Percentiles rank a stretch among this genome's conserved stretches.
Conservation (phyloP, 257 asterid species). For the Lantana camara region DNA sequence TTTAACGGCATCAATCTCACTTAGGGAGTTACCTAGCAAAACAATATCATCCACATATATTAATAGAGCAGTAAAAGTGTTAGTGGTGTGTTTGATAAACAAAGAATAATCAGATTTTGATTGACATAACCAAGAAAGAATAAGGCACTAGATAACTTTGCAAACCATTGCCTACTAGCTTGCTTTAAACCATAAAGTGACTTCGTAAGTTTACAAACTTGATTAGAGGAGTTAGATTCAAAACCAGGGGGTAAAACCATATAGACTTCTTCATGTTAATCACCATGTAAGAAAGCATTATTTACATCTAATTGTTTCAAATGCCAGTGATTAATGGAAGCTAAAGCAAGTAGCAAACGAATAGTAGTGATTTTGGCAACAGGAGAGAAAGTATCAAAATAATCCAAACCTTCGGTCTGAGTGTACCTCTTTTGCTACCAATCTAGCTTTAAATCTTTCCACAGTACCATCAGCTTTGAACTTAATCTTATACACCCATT, state of each 20-base stretch:
- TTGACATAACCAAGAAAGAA: too few species aligned
- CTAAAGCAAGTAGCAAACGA: neutral
- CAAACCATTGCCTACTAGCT: too few species aligned
- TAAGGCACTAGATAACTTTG: too few species aligned
- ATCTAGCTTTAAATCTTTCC: neutral
- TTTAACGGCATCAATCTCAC: neutral
- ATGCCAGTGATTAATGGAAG: neutral
- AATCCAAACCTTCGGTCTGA: neutral
- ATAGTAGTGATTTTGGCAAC: neutral
- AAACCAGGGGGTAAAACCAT: neutral
- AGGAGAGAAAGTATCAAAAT: neutral
- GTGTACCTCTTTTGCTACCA: neutral
- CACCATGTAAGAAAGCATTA: neutral
- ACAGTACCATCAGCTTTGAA: neutral
- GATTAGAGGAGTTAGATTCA: neutral
- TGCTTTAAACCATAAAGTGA: neutral
- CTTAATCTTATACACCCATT: neutral
- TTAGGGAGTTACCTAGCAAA: neutral
- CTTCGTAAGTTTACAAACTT: neutral
- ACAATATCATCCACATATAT: slow-evolving; percentile 8
- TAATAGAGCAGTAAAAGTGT: neutral
- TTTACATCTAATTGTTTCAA: neutral
- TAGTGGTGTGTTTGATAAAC: too few species aligned
- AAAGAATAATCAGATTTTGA: too few species aligned
- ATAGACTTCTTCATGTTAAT: neutral